A percentile compares a stretch with the other conserved stretches of the same genome.
Evolutionary conservation across 352 stramenopile genomes (phyloP).

Genomic region (Chrysophaeum taylorii): DNA sequence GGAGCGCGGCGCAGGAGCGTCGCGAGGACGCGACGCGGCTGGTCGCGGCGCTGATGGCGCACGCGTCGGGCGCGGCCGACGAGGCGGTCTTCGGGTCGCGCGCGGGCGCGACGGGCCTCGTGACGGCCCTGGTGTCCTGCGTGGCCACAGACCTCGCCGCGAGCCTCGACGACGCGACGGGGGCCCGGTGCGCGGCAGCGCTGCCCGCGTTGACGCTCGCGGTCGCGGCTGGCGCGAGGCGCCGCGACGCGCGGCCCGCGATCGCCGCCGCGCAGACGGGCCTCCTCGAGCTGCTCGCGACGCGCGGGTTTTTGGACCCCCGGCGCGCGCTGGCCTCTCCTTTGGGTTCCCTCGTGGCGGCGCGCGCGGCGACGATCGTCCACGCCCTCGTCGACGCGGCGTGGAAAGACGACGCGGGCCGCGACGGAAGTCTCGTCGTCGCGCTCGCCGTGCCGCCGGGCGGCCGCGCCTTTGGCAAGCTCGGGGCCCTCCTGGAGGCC

Average conservation of each 20-base stretch:
- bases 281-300: neutral
- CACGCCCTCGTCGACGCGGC: slow-evolving; percentile 2
- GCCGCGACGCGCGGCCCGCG: neutral
- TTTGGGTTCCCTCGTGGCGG: neutral
- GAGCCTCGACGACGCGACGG: neutral
- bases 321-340: too few species aligned
- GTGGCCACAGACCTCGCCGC: neutral
- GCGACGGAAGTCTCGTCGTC: neutral
- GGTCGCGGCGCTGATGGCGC: neutral
- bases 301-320: neutral
- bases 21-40: neutral
- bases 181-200: neutral
- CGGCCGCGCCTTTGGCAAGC: neutral
- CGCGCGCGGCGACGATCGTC: neutral
- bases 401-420: neutral
- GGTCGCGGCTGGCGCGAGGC: neutral
- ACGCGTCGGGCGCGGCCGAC: neutral
- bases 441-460: neutral
- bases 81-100: too few species aligned
- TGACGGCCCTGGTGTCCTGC: neutral
- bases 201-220: neutral
- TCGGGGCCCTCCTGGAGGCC: neutral
- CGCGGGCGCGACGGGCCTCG: too few species aligned
- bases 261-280: neutral
- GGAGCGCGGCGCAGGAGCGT: too few species aligned